Evolutionary conservation across 208 protist species (phyloP).

Genomic region (Trypanosoma vivax): DNA sequence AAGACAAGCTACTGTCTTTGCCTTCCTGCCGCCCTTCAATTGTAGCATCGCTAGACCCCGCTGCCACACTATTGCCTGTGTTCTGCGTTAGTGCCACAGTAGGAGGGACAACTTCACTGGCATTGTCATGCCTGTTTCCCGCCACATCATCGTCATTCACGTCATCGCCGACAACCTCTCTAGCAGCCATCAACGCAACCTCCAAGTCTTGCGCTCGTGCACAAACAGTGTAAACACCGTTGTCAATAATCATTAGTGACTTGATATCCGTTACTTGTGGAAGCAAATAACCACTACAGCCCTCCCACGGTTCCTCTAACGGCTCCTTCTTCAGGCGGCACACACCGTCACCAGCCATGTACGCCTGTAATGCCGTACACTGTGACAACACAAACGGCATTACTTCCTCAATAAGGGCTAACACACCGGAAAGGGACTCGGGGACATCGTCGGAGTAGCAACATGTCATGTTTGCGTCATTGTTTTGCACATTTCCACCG

Average conservation of each 20-base stretch:
- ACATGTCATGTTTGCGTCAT: neutral
- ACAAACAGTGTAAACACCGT: slow-evolving; percentile 50
- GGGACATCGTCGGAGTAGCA: slow-evolving; percentile 74
- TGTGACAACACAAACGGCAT: slow-evolving; percentile 83
- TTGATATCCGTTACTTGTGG: slow-evolving; percentile 58
- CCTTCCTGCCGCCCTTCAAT: too few species aligned
- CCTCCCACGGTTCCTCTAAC: slow-evolving; percentile 58
- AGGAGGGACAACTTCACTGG: neutral
- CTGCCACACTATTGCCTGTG: too few species aligned
- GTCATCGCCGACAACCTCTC: slow-evolving; percentile 60
- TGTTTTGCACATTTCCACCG: neutral
- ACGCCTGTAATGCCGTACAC: slow-evolving; percentile 70
- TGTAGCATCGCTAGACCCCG: too few species aligned
- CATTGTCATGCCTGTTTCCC: neutral
- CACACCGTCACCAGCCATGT: slow-evolving; percentile 68
- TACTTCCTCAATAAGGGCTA: slow-evolving; percentile 71
- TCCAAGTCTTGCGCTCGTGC: slow-evolving; percentile 75
- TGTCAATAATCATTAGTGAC: slow-evolving; percentile 86
- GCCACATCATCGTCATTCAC: slow-evolving; percentile 5
- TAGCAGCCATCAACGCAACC: slow-evolving; percentile 62
- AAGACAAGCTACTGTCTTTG: too few species aligned
- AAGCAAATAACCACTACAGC: slow-evolving; percentile 71
- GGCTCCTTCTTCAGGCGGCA: slow-evolving; percentile 37
- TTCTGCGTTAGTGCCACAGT: too few species aligned
- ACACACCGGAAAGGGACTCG: slow-evolving; percentile 51